Base-by-base conservation (phyloP, 352 stramenopile genomes). In the Phytophthora cryptogea region DNA sequence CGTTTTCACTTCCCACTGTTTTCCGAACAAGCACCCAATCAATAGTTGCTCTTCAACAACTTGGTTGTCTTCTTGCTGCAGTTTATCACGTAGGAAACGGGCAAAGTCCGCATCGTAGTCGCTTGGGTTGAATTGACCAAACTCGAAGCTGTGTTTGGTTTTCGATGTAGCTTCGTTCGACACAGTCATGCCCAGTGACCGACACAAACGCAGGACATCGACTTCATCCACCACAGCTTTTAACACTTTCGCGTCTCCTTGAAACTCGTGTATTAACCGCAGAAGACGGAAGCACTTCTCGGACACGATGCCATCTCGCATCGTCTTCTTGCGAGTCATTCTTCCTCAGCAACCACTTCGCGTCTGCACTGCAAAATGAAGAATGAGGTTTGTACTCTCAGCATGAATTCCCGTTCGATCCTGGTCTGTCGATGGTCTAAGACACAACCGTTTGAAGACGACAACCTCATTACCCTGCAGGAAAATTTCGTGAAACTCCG, bases 151-250 rank as follows among this genome's bases (percentile, higher is more conserved):
- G 54, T 62, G 28, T 31, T 30, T 66, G 9, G 35, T 16, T 14
- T 46, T 55, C 28, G 20, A 14, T 26, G 68, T 58, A 32, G 66
- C 58, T 8, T 61, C 51, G 20, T 48, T 10, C 0, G 46, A 60
- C 2, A 68, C 32, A 8, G 83, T n/a, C 63, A 81, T 74, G 17
- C 75, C 74, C 2, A 93, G 42, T 40, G 58, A 70, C 11, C 59
- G 73, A 56, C 82, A 82, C 47, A 91, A 60, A 0, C 80, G 80
- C 36, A 90, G 44, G 23, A 94, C 72, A 27, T 90, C 82, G 8
- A 80, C 48, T 53, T 94, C 82, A 31, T 89, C 59, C 28, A 91
- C 57, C 17, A 89, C 68, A 5, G 72, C 63, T 59, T 94, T 90
- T 36, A 90, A 39, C 4, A 90, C 79, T 36, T 80, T 76, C 3